phyloP scores from a whole-genome alignment of 805 yeast species.

The Ogataea dorogensis region DNA sequence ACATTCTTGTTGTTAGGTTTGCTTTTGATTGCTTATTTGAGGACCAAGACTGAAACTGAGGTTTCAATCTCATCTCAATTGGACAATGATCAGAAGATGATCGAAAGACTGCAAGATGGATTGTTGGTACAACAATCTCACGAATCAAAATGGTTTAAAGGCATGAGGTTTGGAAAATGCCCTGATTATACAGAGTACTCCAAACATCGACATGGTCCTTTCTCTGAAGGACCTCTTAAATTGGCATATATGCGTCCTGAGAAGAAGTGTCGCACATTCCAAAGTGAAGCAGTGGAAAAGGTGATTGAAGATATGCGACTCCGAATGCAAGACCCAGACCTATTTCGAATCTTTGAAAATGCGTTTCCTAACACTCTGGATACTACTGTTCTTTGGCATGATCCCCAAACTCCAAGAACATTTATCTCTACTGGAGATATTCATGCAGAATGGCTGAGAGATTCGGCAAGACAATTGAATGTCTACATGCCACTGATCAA shows the following conservation, averaged over 20 bases:
- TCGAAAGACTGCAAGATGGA: too few relatives aligned
- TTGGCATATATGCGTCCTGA: constrained; percentile 80
- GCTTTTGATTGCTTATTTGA: constrained; percentile 10
- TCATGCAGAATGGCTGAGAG: constrained; percentile 91
- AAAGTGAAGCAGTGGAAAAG: constrained; percentile 58
- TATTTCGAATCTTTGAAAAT: constrained; percentile 75
- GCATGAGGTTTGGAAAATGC: constrained; percentile 37
- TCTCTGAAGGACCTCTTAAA: constrained; percentile 50
- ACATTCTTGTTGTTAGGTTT: constrained; percentile 13
- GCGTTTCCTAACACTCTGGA: constrained; percentile 86
- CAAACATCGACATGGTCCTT: constrained; percentile 51
- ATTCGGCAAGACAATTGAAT: constrained; percentile 78
- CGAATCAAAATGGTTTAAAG: constrained; percentile 24
- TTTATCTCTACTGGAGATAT: constrained; percentile 91
- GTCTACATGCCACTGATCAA: constrained; percentile 65
- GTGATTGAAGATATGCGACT: constrained; percentile 51
- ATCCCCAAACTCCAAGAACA: constrained; percentile 47
- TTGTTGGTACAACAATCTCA: neutral
- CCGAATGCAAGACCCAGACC: constrained; percentile 57
- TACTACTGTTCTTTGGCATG: constrained; percentile 79
- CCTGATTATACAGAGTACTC: constrained; percentile 66
- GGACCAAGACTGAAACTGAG: neutral
- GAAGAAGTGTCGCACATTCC: constrained; percentile 68
- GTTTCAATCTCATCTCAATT: constrained; percentile 7
- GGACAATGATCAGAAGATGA: too few relatives aligned